Base-by-base conservation (phyloP, 352 stramenopile species). In the Phytopythium aichiense region DNA sequence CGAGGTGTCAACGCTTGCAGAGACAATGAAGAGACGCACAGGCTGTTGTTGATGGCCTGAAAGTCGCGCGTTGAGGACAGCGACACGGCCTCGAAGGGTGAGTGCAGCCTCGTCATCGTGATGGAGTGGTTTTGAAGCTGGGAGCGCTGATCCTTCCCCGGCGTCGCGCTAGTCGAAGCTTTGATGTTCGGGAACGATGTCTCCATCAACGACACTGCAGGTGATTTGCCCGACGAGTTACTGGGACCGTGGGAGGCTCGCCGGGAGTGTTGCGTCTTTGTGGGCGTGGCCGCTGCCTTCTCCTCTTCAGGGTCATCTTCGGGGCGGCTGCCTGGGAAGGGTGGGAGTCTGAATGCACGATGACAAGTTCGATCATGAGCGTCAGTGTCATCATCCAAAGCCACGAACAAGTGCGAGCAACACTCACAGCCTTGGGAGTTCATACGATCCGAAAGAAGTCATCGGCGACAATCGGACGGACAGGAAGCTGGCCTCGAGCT, bases 171-270 rank as follows among this genome's bases (percentile, higher is more conserved):
- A 5, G 79, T 95, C 1, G 76, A 93, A 1, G 86, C 84, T 37
- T 85, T 81, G 30, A 95, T 92, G 40, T 92, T 92, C 0, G 86
- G 86, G 28, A 95, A 93, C 3, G 80, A 84, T 4, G 86, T 73
- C 9, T 22, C 75, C 7, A 86, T 63, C 45, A 76, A 53, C 31
- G 58, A 64, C 8, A 61, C 62, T 4, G 48, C 56, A 18, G 60
- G 64, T 42, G 37, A 25, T 52, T 2, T 46, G 48, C 20, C 30
- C 62, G n/a, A 55, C 63, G 51, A 57, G 30, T 20, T 28, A n/a
- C 63, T 30, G 55, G 65, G 5, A 50, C 72, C 57, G 48, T 54
- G 38, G 64, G 50, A 46, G 59, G 63, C 25, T 31, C 35, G 54
- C 1, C n/a, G 25, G 20, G 48, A 23, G 7, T n/a, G 25, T 6